Evolutionary conservation across 164 flowering plant genomes (phyloP), one percentile per base, ranked within the genome.

Genomic region (Annona cherimola): DNA sequence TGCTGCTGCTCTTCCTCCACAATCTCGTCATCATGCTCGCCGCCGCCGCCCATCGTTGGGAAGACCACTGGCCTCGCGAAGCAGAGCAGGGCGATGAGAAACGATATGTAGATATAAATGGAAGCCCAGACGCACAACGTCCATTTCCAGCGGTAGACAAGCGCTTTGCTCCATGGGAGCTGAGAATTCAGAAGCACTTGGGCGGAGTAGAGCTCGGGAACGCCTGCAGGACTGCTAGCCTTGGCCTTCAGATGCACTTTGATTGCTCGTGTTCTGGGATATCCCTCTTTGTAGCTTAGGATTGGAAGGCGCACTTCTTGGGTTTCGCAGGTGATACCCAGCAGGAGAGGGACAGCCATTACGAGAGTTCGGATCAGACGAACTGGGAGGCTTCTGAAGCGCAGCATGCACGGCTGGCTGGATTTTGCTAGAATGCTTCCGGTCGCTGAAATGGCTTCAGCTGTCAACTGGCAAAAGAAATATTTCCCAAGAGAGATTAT

Each of bases 61-160:
- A 87, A 84, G n/a, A 87, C 4, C 39, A 90, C 41, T 0, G 83
- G 80, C 71, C 73, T 84, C 44, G 73, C 88, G 74, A 81, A 87
- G 68, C 75, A 79, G 0, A 82, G 45, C 18, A 89, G 75, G 19
- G 81, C 1, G 4, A 83, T 9, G 1, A 94, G 83, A 1, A 90
- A 72, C 61, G 81, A 11, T 2, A 85, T 60, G 77, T 80, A 94
- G 0, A 80, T 61, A 60, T 85, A 83, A 0, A 88, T 12, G 0
- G 93, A 84, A 14, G 86, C 73, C 95, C 97, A 94, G 1, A 92
- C 88, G n/a, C 76, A 89, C 6, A 88, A 77, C 3, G 94, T 90
- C 86, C 86, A 90, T 75, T 85, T 92, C 98, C 98, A 94, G 19
- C 74, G 79, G 61, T 54, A 79, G 4, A 86, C 83, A 2, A 90